Evolutionary conservation across 177 flowering plant species (phyloP), one percentile per base, ranked within the genome.

Genomic region (Tripterygium wilfordii): DNA sequence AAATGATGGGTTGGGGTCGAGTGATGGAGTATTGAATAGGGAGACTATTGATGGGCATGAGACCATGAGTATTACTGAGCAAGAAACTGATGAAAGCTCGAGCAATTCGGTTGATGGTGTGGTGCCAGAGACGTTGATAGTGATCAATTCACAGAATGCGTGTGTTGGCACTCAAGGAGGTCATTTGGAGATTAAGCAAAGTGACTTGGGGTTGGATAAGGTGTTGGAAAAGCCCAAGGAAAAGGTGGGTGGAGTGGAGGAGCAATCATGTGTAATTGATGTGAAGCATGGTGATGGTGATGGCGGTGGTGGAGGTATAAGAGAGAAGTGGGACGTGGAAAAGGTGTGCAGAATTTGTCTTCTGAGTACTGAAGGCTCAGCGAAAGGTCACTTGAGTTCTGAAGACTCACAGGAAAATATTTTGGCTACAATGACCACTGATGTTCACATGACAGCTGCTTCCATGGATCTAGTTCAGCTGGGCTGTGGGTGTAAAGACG

Each of bases 401-500:
- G 77, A 66, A 9, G 75, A 60, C 42, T 33, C 56, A 0, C 50
- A 31, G 14, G 75, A 75, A 37, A 37, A 35, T 42, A 22, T 26
- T n/a, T 15, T 33, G n/a, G 16, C 5, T 4, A 31, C 21, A 16
- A 12, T 49, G 33, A 29, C 37, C 31, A 30, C 14, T 23, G n/a
- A n/a, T n/a, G n/a, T n/a, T n/a, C n/a, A n/a, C n/a, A n/a, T n/a
- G n/a, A 23, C 28, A 28, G 26, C 24, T 2, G 13, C 40, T 21
- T 29, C 24, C 2, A 32, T 26, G 39, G 73, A 68, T 14, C 53
- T 82, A 30, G 63, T 72, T 28, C 62, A 50, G 51, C 78, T 79
- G 41, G 88, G 88, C 41, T 82, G 88, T 49, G 72, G 66, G 1
- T 82, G 88, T 44, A 79, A 76, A 67, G 79, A 66, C 32, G 84